Evolutionary conservation across 768 basidiomycete species (phyloP), one percentile per base, ranked within the genome.

Genomic region (Ramaria sp.): DNA sequence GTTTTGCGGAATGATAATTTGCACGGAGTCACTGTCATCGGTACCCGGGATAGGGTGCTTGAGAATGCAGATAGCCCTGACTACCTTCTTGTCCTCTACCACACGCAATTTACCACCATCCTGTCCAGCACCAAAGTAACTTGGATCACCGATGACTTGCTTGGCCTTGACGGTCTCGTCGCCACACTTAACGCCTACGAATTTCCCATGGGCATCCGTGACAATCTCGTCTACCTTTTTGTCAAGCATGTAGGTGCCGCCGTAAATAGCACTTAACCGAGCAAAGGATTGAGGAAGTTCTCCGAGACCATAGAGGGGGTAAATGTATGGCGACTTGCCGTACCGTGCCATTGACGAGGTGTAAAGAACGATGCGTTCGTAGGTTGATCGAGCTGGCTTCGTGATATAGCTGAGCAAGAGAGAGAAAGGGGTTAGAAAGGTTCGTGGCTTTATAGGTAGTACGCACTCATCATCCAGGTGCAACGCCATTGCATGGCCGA

Each of bases 201-300:
- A 98, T 66, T 85, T 88, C 62, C 96, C 96, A 56, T 82, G 78
- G 12, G 72, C 67, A 66, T 87, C 88, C 42, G 85, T 90, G 52
- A 96, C 85, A 61, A 98, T 92, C 65, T 87, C 80, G 57, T 95
- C 83, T 63, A 96, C 86, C 44, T 75, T 75, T 72, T 99, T 99
- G 75, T 97, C 93, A 55, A 99, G 85, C 96, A 99, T 99, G 75
- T 99, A 99, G 12, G 96, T 99, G 39, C 96, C 96, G 38, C 96
- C 96, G 65, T 99, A 97, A 67, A 99, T 97, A 60, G 96, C 96
- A 58, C 88, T 92, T 52, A 99, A 81, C 63, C 96, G 91, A 7
- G 96, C 96, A 65, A 99, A 99, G 2, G 96, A 90, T 66, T 99
- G 96, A 9, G 96, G 96, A 48, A 99, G 88, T 67, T 99, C 96